Evolutionary conservation across 345 rosid genomes (phyloP), one percentile per base, ranked within the genome.

Genomic region (Erysimum cheiranthoides): DNA sequence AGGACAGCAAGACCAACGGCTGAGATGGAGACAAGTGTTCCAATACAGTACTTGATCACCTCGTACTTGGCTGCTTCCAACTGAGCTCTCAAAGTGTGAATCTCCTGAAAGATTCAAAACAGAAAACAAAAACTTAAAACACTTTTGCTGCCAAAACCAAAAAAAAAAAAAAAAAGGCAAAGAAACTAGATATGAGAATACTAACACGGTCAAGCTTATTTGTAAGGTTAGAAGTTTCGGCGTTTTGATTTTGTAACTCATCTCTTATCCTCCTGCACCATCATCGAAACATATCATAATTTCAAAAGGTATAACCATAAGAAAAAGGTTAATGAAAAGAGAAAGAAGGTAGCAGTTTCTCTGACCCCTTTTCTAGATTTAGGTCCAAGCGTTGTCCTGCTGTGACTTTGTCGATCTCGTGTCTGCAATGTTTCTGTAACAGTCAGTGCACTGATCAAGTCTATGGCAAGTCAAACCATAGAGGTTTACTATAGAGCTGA

Each of bases 381-480:
- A 94, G 82, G 82, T 94, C 96, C 86, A 94, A 78, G n/a, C 90
- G 86, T 70, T 94, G 97, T 36, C 90, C 97, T 5, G 97, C 95
- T 6, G 87, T 85, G 72, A 89, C 95, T 74, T 90, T 92, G 82
- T 94, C 98, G 8, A 94, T 86, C 86, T 94, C 97, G 68, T 92
- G 82, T 76, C 98, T 94, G 82, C 66, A 61, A 69, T 25, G 34
- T 40, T 53, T 47, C 36, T 50, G 47, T 28, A 2, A 51, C 11
- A 34, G 60, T 57, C 61, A 80, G 7, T 43, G 61, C 53, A 77
- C 21, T 59, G 7, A 43, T 63, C 12, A 0, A 81, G 10, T 42
- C 32, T 25, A 43, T 10, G 46, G 54, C 56, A 28, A 56, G 5
- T 14, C 17, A 45, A 53, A 36, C 18, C 25, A 35, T 25, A 67